Evolutionary conservation across 2,329 filamentous ascomycete genomes (phyloP), one percentile per base, ranked within the genome.

Genomic region (Fonsecaea multimorphosa): DNA sequence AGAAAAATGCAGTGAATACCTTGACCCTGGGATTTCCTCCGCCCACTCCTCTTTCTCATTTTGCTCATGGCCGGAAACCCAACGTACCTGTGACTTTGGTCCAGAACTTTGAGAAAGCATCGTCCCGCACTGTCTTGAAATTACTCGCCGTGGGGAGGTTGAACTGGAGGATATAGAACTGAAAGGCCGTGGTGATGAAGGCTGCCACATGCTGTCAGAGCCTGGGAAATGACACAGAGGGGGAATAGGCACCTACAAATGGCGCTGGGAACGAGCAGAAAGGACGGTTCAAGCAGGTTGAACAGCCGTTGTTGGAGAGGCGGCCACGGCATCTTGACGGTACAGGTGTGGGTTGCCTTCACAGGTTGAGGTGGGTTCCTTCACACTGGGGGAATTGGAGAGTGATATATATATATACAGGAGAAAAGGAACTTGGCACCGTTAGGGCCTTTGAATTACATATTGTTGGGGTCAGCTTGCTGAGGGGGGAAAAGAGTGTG

Each of bases 51-150:
- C n/a, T n/a, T 49, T 49, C 11, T 12, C 6, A 19, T 12, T 24
- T 4, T 49, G 1, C 19, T 49, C 16, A 49, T 12, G 44, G 9
- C 8, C 12, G 44, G 19, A 8, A 16, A 9, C 8, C 3, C 19
- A 54, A 34, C 73, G 70, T 60, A 80, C 78, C 71, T 14, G 73
- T 77, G 61, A 77, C 76, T 16, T 75, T 73, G 46, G 79, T 70
- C 79, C 79, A 81, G 70, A 80, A 80, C 19, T 72, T 73, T 16
- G 76, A 75, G 68, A 80, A 80, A 7, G 77, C 74, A 65, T 80
- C 77, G 56, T 79, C 77, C 22, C 77, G 74, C 7, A 80, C 71
- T 67, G 72, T 69, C n/a, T 55, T 40, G 7, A 69, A 24, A 52
- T 60, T 63, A 11, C 64, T 54, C 9, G 38, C 9, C 2, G 64